Evolutionary conservation across 306 rosid species (phyloP).

Genomic region (Vicia villosa): DNA sequence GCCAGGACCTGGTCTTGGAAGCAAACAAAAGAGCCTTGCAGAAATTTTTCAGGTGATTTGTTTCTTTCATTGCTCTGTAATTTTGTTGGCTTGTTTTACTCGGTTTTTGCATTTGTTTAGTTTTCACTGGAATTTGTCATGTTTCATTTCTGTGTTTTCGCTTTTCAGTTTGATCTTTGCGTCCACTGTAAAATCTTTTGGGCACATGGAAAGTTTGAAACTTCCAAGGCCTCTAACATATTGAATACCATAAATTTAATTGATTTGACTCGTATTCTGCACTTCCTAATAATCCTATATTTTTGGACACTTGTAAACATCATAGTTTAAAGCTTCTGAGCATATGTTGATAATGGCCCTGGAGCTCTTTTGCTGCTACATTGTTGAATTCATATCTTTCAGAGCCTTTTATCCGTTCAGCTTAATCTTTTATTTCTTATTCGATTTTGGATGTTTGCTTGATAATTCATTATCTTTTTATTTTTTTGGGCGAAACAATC

Average conservation of each 20-base stretch:
- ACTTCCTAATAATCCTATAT: neutral
- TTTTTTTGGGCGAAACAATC: neutral
- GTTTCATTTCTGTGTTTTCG: neutral
- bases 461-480: neutral
- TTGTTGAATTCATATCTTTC: neutral
- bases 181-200: slow-evolving; percentile 1
- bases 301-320: neutral
- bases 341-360: neutral
- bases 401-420: neutral
- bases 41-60: slow-evolving; percentile 85
- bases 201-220: neutral
- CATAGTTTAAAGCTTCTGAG: neutral
- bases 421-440: neutral
- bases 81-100: neutral
- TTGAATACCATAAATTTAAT: neutral
- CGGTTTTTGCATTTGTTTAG: neutral
- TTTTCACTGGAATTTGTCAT: slow-evolving; percentile 2
- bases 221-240: neutral
- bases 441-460: neutral
- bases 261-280: slow-evolving; percentile 1
- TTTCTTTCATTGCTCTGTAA: neutral
- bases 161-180: slow-evolving; percentile 8
- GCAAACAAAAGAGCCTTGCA: slow-evolving; percentile 82
- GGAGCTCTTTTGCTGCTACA: neutral
- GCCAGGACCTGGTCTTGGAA: slow-evolving; percentile 79